Percentiles rank a stretch among this genome's conserved stretches.
phyloP scores from a whole-genome alignment of 2,329 filamentous ascomycete species.

The Pseudogymnoascus sp. region DNA sequence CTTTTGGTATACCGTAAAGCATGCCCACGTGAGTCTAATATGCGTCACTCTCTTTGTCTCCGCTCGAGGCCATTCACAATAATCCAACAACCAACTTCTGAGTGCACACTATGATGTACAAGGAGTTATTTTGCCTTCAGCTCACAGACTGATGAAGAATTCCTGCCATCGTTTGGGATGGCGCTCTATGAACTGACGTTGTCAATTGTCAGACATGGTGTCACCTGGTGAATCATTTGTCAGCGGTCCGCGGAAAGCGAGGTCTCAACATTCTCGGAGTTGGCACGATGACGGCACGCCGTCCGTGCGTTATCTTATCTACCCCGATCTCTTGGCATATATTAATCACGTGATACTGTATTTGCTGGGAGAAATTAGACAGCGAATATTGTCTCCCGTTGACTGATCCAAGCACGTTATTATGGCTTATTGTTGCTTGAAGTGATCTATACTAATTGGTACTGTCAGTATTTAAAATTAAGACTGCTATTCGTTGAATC shows the following conservation, averaged over 20 bases:
- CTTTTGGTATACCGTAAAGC: neutral
- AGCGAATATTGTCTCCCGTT: neutral
- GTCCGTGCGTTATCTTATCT: neutral
- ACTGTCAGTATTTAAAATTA: neutral
- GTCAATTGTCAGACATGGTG: neutral
- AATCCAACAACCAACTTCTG: neutral
- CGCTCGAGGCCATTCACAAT: neutral
- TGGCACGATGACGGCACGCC: neutral
- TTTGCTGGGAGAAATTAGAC: neutral
- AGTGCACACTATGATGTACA: neutral
- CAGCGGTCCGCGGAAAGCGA: neutral
- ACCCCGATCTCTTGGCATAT: neutral
- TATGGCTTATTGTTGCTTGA: neutral
- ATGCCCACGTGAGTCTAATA: neutral
- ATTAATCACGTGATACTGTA: neutral
- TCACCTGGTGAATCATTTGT: neutral
- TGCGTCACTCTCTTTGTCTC: neutral
- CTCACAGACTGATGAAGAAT: neutral
- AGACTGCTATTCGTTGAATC: neutral
- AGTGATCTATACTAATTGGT: neutral
- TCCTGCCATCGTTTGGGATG: neutral
- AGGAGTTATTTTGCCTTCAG: neutral
- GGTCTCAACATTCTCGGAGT: neutral
- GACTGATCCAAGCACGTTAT: neutral
- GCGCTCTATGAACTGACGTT: neutral